Base-by-base conservation (phyloP, 768 basidiomycete species). In the Boletales sp. region DNA sequence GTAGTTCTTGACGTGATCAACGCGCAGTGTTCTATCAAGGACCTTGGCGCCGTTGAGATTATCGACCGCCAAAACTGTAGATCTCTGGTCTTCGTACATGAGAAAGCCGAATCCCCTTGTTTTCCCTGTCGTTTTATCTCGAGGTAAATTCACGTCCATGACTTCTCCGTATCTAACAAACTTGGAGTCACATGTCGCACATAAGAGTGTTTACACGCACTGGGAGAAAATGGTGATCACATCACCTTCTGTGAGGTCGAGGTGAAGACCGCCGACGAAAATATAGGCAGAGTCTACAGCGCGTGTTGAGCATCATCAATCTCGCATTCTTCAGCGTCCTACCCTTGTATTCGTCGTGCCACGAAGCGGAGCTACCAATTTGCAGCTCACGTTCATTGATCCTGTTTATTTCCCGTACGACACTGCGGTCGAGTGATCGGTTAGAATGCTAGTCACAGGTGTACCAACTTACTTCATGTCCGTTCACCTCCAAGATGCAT, bases 51-150 rank as follows among this genome's bases (percentile, higher is more conserved):
- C 96, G 62, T 96, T 98, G 69, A 99, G 83, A 73, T 99, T 99
- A 73, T 99, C 96, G 54, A 99, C 95, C 9, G 96, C 96, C 43
- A 99, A 78, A 44, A 97, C 69, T 7, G 96, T 99, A 52, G 92
- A 95, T 42, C 92, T 82, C 71, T 99, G 96, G 69, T 99, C 94
- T 70, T 95, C 93, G 69, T 98, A 99, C 96, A 98, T 97, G 55
- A 98, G 75, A 74, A 97, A 99, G 9, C 82, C 94, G 66, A 98
- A 99, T 2, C 96, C 96, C 62, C 74, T 84, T 0, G 86, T 76
- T 64, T 95, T 94, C 21, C 93, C 92, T 0, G 95, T 95, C 48
- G 86, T 78, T 64, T 94, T 94, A 73, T 96, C 93, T 43, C 94
- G 80, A 28, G 96, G 94, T 70, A 99, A 78, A 65, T 98, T 94